phyloP scores from a whole-genome alignment of 306 rosid genomes.

The Cyclanthera cordifolia region DNA sequence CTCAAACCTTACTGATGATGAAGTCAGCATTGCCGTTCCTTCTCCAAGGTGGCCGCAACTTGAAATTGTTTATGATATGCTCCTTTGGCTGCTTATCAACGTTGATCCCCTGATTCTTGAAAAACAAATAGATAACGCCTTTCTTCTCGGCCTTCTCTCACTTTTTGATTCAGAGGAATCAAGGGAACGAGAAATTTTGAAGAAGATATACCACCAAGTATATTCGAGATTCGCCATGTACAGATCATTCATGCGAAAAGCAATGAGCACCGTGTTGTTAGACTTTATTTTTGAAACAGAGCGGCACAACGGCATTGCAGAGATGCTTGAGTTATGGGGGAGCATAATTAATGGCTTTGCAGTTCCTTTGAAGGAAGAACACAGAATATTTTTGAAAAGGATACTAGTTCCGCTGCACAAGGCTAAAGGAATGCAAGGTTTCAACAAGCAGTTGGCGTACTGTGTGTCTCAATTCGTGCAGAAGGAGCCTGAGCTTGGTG shows the following conservation, averaged over 20 bases:
- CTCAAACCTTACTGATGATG: constrained; percentile 42
- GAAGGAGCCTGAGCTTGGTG: constrained; percentile 86
- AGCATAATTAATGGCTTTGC: constrained; percentile 71
- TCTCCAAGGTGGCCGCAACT: constrained; percentile 60
- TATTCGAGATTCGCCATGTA: constrained; percentile 39
- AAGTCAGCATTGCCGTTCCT: constrained; percentile 32
- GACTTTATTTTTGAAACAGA: constrained; percentile 54
- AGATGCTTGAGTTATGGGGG: constrained; percentile 91
- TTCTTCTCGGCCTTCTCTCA: constrained; percentile 42
- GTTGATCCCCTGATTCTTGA: constrained; percentile 28
- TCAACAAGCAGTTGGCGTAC: constrained; percentile 62
- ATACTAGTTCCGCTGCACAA: constrained; percentile 73
- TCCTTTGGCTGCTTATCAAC: constrained; percentile 35
- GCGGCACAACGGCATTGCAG: constrained; percentile 55
- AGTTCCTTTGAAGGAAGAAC: constrained; percentile 83
- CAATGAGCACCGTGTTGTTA: constrained; percentile 54
- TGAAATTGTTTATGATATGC: constrained; percentile 53
- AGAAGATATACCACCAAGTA: constrained; percentile 54
- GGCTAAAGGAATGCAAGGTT: constrained; percentile 54
- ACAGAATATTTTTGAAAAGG: constrained; percentile 69
- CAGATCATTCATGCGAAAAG: constrained; percentile 62
- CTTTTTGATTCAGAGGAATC: constrained; percentile 71
- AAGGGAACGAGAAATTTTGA: constrained; percentile 60
- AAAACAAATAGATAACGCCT: constrained; percentile 27
- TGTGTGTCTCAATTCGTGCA: constrained; percentile 77